These are phyloP conservation scores for Orbilia oligospora DNA, from an alignment of 2,329 filamentous ascomycete species.

Conservation along the genomic window DNA sequence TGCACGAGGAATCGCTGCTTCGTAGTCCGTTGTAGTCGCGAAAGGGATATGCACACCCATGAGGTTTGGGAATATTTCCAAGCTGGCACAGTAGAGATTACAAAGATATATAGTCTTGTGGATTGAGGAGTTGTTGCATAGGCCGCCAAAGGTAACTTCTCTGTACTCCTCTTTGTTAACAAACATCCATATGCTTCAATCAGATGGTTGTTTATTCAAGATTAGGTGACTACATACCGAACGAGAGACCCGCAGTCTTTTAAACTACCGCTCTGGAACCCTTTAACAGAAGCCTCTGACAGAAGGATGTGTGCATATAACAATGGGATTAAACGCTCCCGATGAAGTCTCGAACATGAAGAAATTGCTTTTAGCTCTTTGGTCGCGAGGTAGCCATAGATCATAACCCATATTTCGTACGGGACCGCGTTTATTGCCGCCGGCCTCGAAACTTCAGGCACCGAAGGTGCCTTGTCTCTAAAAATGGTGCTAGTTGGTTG, in stretches of 20 bases:
- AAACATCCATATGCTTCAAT: background rate
- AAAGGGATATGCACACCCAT: constrained; percentile 1
- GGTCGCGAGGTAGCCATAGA: background rate
- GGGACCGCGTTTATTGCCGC: background rate
- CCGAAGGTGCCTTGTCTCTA: too few species aligned
- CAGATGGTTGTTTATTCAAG: too few species aligned
- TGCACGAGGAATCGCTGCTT: background rate
- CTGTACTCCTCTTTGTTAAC: background rate
- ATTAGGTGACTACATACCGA: constrained; percentile 3
- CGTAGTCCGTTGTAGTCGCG: background rate
- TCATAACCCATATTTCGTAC: constrained; percentile 7
- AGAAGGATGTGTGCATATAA: constrained; percentile 4
- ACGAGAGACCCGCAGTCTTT: background rate
- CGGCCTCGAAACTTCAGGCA: too few species aligned
- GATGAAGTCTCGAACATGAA: constrained; percentile 18
- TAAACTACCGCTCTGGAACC: background rate
- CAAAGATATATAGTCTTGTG: background rate
- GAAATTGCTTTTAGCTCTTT: constrained; percentile 30
- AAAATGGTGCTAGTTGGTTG: too few species aligned
- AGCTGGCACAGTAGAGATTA: background rate
- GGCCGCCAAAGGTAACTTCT: constrained; percentile 1
- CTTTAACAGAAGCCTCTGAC: background rate
- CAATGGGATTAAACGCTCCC: background rate
- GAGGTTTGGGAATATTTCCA: constrained; percentile 5
- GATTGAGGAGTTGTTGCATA: background rate